Conservation (phyloP, 495 filamentous ascomycete species). For the Polyplosphaeria fusca region DNA sequence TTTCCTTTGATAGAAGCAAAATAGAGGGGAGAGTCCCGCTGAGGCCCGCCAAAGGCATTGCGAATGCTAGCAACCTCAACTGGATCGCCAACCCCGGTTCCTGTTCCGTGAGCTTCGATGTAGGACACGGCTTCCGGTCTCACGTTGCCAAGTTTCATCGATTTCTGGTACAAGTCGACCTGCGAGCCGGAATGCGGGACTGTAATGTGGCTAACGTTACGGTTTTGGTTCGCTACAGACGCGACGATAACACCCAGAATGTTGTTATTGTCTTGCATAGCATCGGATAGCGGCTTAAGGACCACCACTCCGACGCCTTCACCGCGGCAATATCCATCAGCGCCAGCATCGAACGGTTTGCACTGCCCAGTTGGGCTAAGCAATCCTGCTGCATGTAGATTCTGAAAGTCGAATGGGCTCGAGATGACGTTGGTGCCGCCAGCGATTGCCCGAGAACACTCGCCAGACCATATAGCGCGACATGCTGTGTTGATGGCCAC, state of each 20-base stretch:
- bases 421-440: conserved; percentile 17
- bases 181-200: no score
- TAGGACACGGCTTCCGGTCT: conserved; percentile 26
- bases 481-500: conserved; percentile 22
- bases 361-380: conserved; percentile 27
- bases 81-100: conserved; percentile 17
- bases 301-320: conserved; percentile 45
- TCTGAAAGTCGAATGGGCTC: background rate
- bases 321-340: conserved; percentile 49
- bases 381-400: conserved; percentile 6
- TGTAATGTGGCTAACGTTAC: conserved; percentile 41
- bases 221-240: conserved; percentile 42
- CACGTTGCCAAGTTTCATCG: no score
- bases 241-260: conserved; percentile 47
- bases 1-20: conserved; percentile 38
- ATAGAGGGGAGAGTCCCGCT: background rate
- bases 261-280: conserved; percentile 34
- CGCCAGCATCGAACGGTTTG: conserved; percentile 41
- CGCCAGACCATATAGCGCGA: conserved; percentile 2
- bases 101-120: conserved; percentile 21
- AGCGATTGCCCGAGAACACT: conserved; percentile 11
- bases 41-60: conserved; percentile 2
- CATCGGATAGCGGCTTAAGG: conserved; percentile 40
- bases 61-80: conserved; percentile 8
- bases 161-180: no score